phyloP scores from a whole-genome alignment of 768 basidiomycete genomes.

The Cystobasidium ongulense region DNA sequence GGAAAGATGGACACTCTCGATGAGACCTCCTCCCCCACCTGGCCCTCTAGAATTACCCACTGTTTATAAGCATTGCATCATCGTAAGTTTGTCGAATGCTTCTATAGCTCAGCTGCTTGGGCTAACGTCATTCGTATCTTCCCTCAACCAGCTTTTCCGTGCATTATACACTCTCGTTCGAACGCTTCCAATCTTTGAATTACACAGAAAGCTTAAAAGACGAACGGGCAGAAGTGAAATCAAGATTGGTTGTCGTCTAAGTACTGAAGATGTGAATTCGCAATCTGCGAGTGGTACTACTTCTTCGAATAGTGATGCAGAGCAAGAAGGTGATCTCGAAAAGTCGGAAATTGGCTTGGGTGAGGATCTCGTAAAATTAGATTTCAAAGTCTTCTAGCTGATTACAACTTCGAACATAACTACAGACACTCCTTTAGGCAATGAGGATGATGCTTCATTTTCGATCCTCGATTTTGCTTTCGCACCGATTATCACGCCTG shows the following conservation, averaged over 20 bases:
- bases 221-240: slow-evolving; percentile 22
- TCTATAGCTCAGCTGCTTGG: too few relatives aligned
- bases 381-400: neutral
- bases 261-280: neutral
- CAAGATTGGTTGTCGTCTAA: slow-evolving; percentile 31
- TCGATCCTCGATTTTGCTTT: slow-evolving; percentile 24
- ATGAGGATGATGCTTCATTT: slow-evolving; percentile 1
- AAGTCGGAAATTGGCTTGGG: slow-evolving; percentile 16
- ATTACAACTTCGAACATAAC: neutral
- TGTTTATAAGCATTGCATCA: slow-evolving; percentile 41
- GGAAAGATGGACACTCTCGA: slow-evolving; percentile 33
- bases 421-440: slow-evolving; percentile 8
- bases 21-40: slow-evolving; percentile 23
- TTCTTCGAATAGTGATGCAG: slow-evolving; percentile 7
- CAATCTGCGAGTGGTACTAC: neutral
- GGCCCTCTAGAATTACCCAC: slow-evolving; percentile 32
- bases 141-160: slow-evolving; percentile 33
- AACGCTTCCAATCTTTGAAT: slow-evolving; percentile 31
- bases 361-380: neutral
- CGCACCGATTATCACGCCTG: slow-evolving; percentile 33
- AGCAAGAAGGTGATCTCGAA: neutral
- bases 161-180: slow-evolving; percentile 36
- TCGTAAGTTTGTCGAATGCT: too few relatives aligned
- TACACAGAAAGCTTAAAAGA: slow-evolving; percentile 26
- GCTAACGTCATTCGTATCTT: too few relatives aligned